phyloP scores from a whole-genome alignment of 805 yeast species.

The Ogataea siamensis region DNA sequence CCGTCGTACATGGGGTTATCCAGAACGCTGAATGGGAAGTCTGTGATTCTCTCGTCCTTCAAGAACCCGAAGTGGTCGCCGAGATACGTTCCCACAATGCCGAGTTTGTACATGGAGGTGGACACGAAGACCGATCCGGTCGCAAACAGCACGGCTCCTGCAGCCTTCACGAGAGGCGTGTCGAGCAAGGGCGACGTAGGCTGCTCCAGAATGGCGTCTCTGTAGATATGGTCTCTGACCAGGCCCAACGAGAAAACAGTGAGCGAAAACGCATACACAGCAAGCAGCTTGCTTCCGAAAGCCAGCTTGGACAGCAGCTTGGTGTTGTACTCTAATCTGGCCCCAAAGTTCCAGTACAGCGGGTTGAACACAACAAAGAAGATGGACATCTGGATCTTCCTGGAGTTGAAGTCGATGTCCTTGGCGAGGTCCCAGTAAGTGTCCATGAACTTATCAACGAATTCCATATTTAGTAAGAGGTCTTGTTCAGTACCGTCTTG shows the following conservation, averaged over 20 bases:
- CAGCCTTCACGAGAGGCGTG: slow-evolving; percentile 32
- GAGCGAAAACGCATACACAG: slow-evolving; percentile 82
- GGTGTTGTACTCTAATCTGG: slow-evolving; percentile 79
- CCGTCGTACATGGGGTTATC: slow-evolving; percentile 98
- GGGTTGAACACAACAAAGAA: slow-evolving; percentile 86
- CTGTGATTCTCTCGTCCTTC: slow-evolving; percentile 85
- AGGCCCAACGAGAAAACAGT: slow-evolving; percentile 86
- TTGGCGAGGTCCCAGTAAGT: slow-evolving; percentile 23
- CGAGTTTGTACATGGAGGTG: slow-evolving; percentile 86
- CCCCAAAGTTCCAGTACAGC: slow-evolving; percentile 90
- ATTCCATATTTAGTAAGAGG: slow-evolving; percentile 16
- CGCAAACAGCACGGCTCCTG: slow-evolving; percentile 56
- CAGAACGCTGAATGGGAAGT: slow-evolving; percentile 88
- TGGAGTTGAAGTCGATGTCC: slow-evolving; percentile 26
- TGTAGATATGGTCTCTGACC: slow-evolving; percentile 71
- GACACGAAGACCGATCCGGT: slow-evolving; percentile 80
- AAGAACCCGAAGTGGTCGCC: slow-evolving; percentile 98
- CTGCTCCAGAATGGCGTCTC: slow-evolving; percentile 69
- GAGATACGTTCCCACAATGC: slow-evolving; percentile 92
- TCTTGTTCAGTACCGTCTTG: too few relatives aligned
- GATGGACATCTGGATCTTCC: slow-evolving; percentile 40
- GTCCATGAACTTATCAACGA: slow-evolving; percentile 19
- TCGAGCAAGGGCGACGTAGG: slow-evolving; percentile 58
- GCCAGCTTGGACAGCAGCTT: slow-evolving; percentile 72
- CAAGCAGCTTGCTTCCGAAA: slow-evolving; percentile 62